A percentile compares a stretch with the other conserved stretches of the same genome.
Conservation (phyloP, 1,284 basidiomycete genomes). For the Ustilago bromivora region DNA sequence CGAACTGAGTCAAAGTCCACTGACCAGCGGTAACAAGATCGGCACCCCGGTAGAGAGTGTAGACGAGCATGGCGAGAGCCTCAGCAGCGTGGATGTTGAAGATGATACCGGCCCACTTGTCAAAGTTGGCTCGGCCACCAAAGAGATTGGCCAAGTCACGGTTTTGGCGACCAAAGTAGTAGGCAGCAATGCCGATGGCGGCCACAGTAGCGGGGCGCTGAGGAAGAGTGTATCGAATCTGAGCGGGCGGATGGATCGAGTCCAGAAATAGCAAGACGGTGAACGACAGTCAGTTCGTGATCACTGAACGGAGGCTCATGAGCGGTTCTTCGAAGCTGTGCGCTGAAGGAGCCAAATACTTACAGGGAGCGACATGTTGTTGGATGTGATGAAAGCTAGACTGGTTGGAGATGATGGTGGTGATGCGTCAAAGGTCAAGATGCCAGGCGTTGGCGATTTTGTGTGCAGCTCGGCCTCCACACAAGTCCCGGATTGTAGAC, state of each 20-base stretch:
- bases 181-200: slow-evolving; percentile 21
- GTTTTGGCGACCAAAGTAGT: slow-evolving; percentile 37
- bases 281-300: not conserved
- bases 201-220: slow-evolving; percentile 22
- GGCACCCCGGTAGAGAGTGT: slow-evolving; percentile 42
- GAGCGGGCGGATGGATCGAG: not conserved
- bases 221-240: slow-evolving; percentile 43
- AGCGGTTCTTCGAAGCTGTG: not conserved
- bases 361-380: slow-evolving; percentile 1
- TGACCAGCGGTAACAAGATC: slow-evolving; percentile 34
- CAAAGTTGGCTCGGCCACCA: slow-evolving; percentile 32
- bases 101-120: slow-evolving; percentile 35
- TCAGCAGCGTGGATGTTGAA: slow-evolving; percentile 35
- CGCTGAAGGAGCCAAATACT: not conserved
- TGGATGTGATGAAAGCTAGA: not conserved
- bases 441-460: not conserved
- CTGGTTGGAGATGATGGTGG: not conserved
- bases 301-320: not conserved
- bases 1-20: slow-evolving; percentile 42
- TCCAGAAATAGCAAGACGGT: not conserved
- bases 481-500: not conserved
- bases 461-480: not conserved
- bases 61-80: slow-evolving; percentile 39
- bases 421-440: not conserved
- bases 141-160: slow-evolving; percentile 36